Base-by-base conservation (phyloP, 1,284 basidiomycete genomes). In the Fomitopsis betulina region DNA sequence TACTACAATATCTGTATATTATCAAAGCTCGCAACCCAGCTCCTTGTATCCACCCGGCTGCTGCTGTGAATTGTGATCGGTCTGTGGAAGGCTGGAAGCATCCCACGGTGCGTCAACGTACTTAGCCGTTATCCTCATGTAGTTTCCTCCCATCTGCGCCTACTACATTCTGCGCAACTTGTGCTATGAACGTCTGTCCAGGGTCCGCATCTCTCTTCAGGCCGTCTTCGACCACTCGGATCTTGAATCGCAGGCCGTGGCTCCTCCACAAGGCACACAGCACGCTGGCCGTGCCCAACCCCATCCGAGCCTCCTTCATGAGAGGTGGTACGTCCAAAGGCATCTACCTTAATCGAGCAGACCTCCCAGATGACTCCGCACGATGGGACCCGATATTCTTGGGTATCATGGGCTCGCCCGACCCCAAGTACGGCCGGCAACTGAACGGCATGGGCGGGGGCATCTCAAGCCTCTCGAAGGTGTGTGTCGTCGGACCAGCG, bases 361-460 rank as follows among this genome's bases (percentile, higher is more conserved):
- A 80, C 61, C 79, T 88, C 13, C 89, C 84, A 9, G 59, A 64
- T 5, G 73, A 81, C 56, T 74, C 70, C 7, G 67, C 76, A 0
- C 70, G 80, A 62, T 89, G 86, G 85, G 70, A 74, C 17, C 72
- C 73, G 21, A 83, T 93, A 56, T 86, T 93, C 62, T 81, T 87
- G 17, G 80, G 84, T 0, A 80, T 89, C n/a, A 91, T 93, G 89
- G 92, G 92, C 17, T 91, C 88, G 1, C 92, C 92, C 0, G 92
- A 94, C 66, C 80, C 86, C 0, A 73, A 77, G 52, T 78, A 91
- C 66, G 83, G 83, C 4, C 78, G 91, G 12, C 92, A 94, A 73
- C 79, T 94, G 21, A 87, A 93, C 65, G 92, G 87, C 6, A 89
- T 89, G 86, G 92, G 92, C 9, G 91, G 92, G 3, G 92, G 92